Conservation (phyloP, 2,329 filamentous ascomycete genomes). For the Paracoccidioides brasiliensis region DNA sequence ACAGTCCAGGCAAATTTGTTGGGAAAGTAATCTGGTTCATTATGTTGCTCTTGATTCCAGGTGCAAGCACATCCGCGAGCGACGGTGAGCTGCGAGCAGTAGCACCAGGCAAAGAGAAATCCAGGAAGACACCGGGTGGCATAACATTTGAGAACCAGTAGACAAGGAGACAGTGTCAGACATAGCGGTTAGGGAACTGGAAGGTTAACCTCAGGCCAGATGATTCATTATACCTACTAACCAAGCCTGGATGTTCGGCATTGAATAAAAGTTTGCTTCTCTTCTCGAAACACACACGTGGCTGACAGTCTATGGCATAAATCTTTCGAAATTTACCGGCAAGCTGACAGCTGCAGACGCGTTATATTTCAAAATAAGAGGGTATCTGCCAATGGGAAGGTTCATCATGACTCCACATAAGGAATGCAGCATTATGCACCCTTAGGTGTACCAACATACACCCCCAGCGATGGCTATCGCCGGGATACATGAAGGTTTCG, state of each 20-base stretch:
- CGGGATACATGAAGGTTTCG: conserved; percentile 16
- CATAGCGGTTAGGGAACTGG: not conserved
- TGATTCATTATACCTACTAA: not conserved
- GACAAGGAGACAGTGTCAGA: not conserved
- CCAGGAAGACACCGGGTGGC: not conserved
- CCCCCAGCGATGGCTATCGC: conserved; percentile 21
- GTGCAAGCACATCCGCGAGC: conserved; percentile 3
- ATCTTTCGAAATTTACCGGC: not conserved
- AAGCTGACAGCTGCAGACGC: conserved; percentile 12
- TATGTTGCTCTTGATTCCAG: conserved; percentile 2
- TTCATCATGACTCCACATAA: not conserved
- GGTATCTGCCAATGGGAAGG: conserved; percentile 6
- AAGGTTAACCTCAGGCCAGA: not conserved
- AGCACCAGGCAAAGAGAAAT: not conserved
- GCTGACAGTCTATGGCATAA: not conserved
- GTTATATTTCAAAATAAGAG: not conserved
- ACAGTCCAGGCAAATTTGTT: not conserved
- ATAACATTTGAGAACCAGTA: not conserved
- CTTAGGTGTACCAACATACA: conserved; percentile 18
- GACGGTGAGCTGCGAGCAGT: conserved; percentile 1
- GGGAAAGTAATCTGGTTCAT: not conserved
- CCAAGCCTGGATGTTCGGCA: not conserved
- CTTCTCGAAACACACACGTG: not conserved
- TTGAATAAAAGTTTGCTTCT: not conserved
- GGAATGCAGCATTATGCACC: conserved; percentile 29